Base-by-base conservation (phyloP, 2,329 filamentous ascomycete genomes). In the Colletotrichum scovillei region DNA sequence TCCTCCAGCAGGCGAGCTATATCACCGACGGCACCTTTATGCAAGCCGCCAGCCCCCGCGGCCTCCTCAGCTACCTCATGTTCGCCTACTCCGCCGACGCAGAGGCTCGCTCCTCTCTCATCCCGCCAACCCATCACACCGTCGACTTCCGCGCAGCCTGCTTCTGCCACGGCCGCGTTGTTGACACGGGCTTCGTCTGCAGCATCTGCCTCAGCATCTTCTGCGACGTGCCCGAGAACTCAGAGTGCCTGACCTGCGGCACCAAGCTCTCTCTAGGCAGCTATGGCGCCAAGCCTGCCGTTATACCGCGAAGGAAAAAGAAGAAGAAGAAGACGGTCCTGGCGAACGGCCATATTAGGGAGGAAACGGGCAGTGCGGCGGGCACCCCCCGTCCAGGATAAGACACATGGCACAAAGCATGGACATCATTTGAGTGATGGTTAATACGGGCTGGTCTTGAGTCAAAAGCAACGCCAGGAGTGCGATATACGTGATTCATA, bases 91-190 rank as follows among this genome's bases (percentile, higher is more conserved):
- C 94, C n/a, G 93, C 97, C 78, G 87, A 89, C 76, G 85, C 84
- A 58, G 84, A 87, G 68, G 86, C 87, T 52, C 85, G 88, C 56
- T 81, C 88, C 58, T 89, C 92, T 71, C 85, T 99, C 55, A 89
- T 98, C 55, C 86, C 93, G 5, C 95, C 97, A 0, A 94, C 93
- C 8, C 92, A 94, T 49, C 93, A 95, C 69, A 92, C 93, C 57
- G 95, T 99, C 56, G 97, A 99, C 84, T 99, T 99, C 81, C 91
- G 97, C 56, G 96, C 97, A n/a, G 97, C 97, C 4, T 99, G 97
- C 81, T 99, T 99, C 85, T 99, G 97, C 81, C 97, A 99, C 84
- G 89, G 96, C 63, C 91, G 91, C 46, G 95, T 98, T 24, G 93
- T 99, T 56, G 95, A 98, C 82, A 91, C 95, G 1, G 97, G 95